Base-by-base conservation (phyloP, 352 stramenopile species). In the Aphanomyces stellatus region DNA sequence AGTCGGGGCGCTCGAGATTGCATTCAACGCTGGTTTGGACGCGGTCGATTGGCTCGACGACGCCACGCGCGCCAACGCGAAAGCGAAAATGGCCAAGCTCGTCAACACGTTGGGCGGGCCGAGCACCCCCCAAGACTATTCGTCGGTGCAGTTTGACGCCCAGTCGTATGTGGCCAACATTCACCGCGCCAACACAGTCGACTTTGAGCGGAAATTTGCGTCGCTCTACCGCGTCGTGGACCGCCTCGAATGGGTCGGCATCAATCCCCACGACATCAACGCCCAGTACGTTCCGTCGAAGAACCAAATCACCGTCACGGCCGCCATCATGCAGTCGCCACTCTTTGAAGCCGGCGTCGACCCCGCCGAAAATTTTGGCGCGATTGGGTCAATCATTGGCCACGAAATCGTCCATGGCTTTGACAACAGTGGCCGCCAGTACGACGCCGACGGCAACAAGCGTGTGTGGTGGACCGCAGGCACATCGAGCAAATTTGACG, bases 361-460 rank as follows among this genome's bases (percentile, higher is more conserved):
- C 69, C 82, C 90, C 10, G 71, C 74, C 0, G 84, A 93, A 2
- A 97, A 98, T 67, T 98, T 92, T 72, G 92, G 88, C 49, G 82
- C 79, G 7, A 97, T 97, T 61, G 88, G 90, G 1, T 90, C 92
- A 67, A 85, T 97, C 11, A 95, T 97, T 69, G 91, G 89, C 2
- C 92, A 98, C 71, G 92, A 97, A 74, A 91, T 98, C 70, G 96
- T 88, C 11, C 90, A 98, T 69, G 92, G 90, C 15, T 98, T 97
- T 69, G 92, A 98, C 70, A 87, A 98, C 64, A 85, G 96, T 72
- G 91, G 90, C 62, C 76, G 86, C 28, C 93, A 97, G 53, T 95
- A 83, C 57, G 81, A 91, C 65, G 85, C 62, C 27, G 74, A 85
- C 56, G 92, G 92, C 17, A 90, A 88, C 24, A 80, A 97, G 43